Percentiles rank a stretch among this genome's conserved stretches.
Conservation (phyloP, 352 stramenopile species). For the Globisporangium lucens region DNA sequence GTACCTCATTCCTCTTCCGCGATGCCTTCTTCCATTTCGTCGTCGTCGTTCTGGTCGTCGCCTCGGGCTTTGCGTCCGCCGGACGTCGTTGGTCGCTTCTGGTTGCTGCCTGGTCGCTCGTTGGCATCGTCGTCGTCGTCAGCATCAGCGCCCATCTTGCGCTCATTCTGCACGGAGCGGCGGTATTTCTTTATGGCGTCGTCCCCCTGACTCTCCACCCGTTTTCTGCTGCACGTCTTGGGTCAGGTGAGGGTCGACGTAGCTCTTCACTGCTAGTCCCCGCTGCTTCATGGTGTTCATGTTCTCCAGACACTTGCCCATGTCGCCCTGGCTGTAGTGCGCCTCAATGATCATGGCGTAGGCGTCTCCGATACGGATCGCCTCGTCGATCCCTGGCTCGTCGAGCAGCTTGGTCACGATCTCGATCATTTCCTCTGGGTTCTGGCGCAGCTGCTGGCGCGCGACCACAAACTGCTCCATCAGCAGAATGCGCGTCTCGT, state of each 20-base stretch:
- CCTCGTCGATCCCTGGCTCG: slow-evolving; percentile 78
- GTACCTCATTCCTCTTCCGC: slow-evolving; percentile 49
- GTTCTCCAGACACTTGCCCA: slow-evolving; percentile 57
- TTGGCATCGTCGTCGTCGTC: slow-evolving; percentile 13
- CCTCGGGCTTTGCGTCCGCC: slow-evolving; percentile 24
- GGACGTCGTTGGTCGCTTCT: slow-evolving; percentile 15
- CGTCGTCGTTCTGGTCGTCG: slow-evolving; percentile 44
- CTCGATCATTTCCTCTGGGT: slow-evolving; percentile 64
- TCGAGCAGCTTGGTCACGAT: slow-evolving; percentile 84
- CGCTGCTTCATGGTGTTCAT: slow-evolving; percentile 80
- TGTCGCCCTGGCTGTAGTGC: slow-evolving; percentile 64
- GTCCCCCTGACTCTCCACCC: slow-evolving; percentile 16
- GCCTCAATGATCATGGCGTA: slow-evolving; percentile 86
- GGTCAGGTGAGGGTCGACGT: slow-evolving; percentile 68
- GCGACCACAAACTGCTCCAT: slow-evolving; percentile 88
- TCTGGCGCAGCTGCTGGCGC: slow-evolving; percentile 50
- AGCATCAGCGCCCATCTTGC: slow-evolving; percentile 26
- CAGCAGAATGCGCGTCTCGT: slow-evolving; percentile 62
- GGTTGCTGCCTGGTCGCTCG: slow-evolving; percentile 17
- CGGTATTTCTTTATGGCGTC: slow-evolving; percentile 24
- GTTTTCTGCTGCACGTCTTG: slow-evolving; percentile 68
- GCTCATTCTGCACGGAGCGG: slow-evolving; percentile 24
- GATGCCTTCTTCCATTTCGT: slow-evolving; percentile 84
- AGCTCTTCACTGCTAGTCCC: slow-evolving; percentile 62
- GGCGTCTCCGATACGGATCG: slow-evolving; percentile 87